Evolutionary conservation across 805 yeast species (phyloP).

Genomic region (Starmerella vaccinii): DNA sequence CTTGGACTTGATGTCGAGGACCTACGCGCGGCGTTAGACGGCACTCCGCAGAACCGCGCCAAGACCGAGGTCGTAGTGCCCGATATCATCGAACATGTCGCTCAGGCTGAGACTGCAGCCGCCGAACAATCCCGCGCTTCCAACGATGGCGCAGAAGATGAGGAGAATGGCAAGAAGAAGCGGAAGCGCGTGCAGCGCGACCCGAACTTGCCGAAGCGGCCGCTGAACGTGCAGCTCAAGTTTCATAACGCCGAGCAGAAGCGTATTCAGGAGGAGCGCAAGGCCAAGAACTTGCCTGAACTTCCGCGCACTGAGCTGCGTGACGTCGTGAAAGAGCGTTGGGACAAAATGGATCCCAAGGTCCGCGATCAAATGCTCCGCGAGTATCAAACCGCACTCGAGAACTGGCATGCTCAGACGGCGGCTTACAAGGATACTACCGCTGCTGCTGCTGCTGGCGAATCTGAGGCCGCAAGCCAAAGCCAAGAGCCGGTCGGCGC

Average conservation of each 20-base stretch:
- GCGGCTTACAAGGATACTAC: slow-evolving; percentile 35
- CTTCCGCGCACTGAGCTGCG: slow-evolving; percentile 69
- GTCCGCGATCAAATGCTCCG: slow-evolving; percentile 66
- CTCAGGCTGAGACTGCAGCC: background rate
- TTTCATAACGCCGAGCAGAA: slow-evolving; percentile 68
- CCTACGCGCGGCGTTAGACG: slow-evolving; percentile 26
- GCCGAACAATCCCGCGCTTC: background rate
- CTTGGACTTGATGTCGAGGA: slow-evolving; percentile 41
- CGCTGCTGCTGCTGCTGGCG: slow-evolving; percentile 4
- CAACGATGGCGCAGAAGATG: background rate
- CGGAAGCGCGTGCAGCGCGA: slow-evolving; percentile 52
- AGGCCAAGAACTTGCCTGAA: slow-evolving; percentile 46
- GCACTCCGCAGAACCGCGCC: slow-evolving; percentile 26
- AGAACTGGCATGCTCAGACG: slow-evolving; percentile 38
- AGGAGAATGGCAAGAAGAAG: slow-evolving; percentile 10
- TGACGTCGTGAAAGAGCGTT: slow-evolving; percentile 62
- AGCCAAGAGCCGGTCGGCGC: slow-evolving; percentile 3
- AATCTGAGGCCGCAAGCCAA: background rate
- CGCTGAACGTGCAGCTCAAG: slow-evolving; percentile 75
- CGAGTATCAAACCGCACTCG: slow-evolving; percentile 38
- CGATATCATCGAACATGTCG: background rate
- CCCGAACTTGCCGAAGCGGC: slow-evolving; percentile 94
- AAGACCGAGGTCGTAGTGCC: background rate
- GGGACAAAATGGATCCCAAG: slow-evolving; percentile 61
- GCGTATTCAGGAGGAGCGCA: slow-evolving; percentile 58